Conservation (phyloP, 139 green algal genomes). For the Spirogloea muscicola region DNA sequence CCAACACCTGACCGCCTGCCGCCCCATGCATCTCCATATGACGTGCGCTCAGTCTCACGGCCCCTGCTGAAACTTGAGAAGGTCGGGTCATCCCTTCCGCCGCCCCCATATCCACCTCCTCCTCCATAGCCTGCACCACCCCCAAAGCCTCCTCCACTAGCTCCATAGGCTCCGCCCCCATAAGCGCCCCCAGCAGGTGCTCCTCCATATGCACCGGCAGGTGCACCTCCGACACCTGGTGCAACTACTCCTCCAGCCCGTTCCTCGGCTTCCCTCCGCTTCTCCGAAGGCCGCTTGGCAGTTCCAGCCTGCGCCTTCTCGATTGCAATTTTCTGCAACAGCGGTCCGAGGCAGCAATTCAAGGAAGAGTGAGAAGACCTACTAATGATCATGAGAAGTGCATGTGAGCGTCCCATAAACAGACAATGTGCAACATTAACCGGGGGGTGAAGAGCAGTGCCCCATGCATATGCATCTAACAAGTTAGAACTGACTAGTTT, state of each 20-base stretch:
- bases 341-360: neutral
- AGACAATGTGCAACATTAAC: neutral
- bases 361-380: neutral
- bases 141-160: too few relatives aligned
- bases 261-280: neutral
- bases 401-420: neutral
- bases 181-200: neutral
- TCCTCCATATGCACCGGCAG: neutral
- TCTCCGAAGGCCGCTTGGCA: conserved; percentile 12
- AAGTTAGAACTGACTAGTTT: too few relatives aligned
- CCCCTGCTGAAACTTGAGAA: conserved; percentile 7
- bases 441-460: neutral
- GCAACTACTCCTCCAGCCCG: neutral
- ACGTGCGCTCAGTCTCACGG: neutral
- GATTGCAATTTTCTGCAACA: conserved; percentile 34
- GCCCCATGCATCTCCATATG: conserved; percentile 31
- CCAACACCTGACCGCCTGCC: neutral
- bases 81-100: neutral
- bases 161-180: too few relatives aligned
- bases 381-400: neutral
- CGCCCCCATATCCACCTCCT: conserved; percentile 1
- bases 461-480: too few relatives aligned
- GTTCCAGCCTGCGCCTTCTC: conserved; percentile 20
- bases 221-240: neutral
- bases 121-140: neutral